Conservation (phyloP, 2,329 filamentous ascomycete species). For the Penicillium sp. region DNA sequence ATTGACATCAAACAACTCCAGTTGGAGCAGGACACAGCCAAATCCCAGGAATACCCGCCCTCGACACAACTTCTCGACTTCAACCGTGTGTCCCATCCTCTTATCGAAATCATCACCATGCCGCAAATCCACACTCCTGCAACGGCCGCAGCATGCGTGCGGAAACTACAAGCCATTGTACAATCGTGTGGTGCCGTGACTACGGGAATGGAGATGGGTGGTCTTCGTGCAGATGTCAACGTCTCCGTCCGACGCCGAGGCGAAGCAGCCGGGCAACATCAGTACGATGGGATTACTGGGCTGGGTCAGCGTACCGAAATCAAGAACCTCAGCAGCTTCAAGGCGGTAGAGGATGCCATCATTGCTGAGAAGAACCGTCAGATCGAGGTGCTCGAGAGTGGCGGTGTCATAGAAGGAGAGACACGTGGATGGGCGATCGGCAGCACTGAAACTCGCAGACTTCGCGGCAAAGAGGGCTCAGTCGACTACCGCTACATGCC, state of each 20-base stretch:
- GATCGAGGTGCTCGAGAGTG: conserved; percentile 66
- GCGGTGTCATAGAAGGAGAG: conserved; percentile 69
- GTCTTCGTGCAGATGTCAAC: conserved; percentile 86
- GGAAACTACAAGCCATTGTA: conserved; percentile 76
- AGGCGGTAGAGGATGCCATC: conserved; percentile 88
- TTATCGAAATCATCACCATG: conserved; percentile 90
- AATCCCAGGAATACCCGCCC: conserved; percentile 70
- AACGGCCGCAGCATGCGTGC: conserved; percentile 78
- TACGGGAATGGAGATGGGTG: conserved; percentile 85
- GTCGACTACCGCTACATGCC: conserved; percentile 99
- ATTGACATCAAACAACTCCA: conserved; percentile 89
- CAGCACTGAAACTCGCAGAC: conserved; percentile 65
- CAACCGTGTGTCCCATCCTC: conserved; percentile 79
- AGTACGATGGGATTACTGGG: conserved; percentile 51
- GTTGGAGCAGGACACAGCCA: conserved; percentile 95
- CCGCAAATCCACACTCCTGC: conserved; percentile 79
- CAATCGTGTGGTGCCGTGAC: conserved; percentile 75
- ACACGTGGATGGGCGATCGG: conserved; percentile 89
- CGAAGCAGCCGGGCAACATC: conserved; percentile 35
- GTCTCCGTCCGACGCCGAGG: conserved; percentile 67
- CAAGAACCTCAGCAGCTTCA: conserved; percentile 92
- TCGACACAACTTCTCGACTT: conserved; percentile 76
- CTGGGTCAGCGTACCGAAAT: conserved; percentile 90
- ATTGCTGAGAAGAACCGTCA: conserved; percentile 84
- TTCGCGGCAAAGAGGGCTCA: conserved; percentile 90